Evolutionary conservation across 352 stramenopile species (phyloP).

Genomic region (Phytophthora aleatoria): DNA sequence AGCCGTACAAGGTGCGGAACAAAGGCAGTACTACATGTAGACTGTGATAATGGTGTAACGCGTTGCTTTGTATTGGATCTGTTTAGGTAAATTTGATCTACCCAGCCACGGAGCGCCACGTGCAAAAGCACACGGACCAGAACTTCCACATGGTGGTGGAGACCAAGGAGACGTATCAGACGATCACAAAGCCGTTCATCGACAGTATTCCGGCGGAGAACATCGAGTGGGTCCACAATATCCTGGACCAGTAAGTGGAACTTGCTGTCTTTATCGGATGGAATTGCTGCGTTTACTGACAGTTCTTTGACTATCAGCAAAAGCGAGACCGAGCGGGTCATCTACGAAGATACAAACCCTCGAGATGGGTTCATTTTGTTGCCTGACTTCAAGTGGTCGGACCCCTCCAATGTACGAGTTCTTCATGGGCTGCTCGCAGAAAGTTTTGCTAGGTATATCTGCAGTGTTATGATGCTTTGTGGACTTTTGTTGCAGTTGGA

Average conservation of each 20-base stretch:
- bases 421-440: too few relatives aligned
- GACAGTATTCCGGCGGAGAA: conserved; percentile 74
- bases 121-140: conserved; percentile 86
- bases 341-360: conserved; percentile 73
- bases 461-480: background rate
- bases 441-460: background rate
- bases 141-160: conserved; percentile 85
- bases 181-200: conserved; percentile 77
- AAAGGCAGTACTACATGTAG: too few relatives aligned
- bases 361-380: conserved; percentile 77
- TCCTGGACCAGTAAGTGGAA: conserved; percentile 78
- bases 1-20: conserved; percentile 69
- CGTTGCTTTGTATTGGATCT: background rate
- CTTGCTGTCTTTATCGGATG: background rate
- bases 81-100: conserved; percentile 76
- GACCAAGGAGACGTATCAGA: conserved; percentile 77
- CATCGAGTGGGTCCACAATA: conserved; percentile 91
- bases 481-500: conserved; percentile 49
- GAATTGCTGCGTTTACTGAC: too few relatives aligned
- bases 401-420: conserved; percentile 56
- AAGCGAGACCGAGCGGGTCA: conserved; percentile 79
- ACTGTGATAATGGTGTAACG: background rate
- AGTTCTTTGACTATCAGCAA: conserved; percentile 44
- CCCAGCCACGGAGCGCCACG: conserved; percentile 76
- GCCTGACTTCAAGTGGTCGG: conserved; percentile 87